phyloP scores from a whole-genome alignment of 352 stramenopile species.

The Globisporangium recalcitrans region DNA sequence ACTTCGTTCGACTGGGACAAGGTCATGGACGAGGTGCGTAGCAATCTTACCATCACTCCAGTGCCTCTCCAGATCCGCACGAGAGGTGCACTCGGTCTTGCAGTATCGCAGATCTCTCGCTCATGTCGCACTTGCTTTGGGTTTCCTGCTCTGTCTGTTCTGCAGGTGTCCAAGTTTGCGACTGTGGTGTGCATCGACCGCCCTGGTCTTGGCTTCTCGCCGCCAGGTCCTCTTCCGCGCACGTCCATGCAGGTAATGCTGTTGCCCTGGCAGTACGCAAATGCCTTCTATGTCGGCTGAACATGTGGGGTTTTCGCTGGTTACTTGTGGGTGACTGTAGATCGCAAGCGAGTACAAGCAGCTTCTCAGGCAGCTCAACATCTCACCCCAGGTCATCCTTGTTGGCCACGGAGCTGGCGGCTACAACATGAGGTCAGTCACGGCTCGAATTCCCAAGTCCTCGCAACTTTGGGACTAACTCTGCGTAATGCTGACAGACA shows the following conservation, averaged over 20 bases:
- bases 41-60: neutral
- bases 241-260: conserved; percentile 37
- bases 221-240: conserved; percentile 33
- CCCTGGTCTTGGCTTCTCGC: conserved; percentile 70
- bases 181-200: conserved; percentile 63
- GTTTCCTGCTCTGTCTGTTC: neutral
- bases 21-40: conserved; percentile 33
- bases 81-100: neutral
- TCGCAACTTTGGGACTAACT: no score
- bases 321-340: conserved; percentile 14
- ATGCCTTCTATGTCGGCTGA: no score
- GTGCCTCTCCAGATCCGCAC: no score
- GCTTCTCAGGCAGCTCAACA: conserved; percentile 51
- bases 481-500: no score
- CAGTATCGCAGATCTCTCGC: neutral
- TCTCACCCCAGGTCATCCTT: conserved; percentile 55
- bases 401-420: conserved; percentile 67
- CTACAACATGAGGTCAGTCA: conserved; percentile 69
- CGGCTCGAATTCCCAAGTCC: neutral
- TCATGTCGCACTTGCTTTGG: neutral
- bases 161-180: conserved; percentile 42
- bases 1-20: conserved; percentile 85
- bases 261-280: neutral
- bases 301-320: neutral
- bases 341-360: conserved; percentile 61